phyloP scores from a whole-genome alignment of 805 yeast species.

The Tetrapisispora taiwanensis region DNA sequence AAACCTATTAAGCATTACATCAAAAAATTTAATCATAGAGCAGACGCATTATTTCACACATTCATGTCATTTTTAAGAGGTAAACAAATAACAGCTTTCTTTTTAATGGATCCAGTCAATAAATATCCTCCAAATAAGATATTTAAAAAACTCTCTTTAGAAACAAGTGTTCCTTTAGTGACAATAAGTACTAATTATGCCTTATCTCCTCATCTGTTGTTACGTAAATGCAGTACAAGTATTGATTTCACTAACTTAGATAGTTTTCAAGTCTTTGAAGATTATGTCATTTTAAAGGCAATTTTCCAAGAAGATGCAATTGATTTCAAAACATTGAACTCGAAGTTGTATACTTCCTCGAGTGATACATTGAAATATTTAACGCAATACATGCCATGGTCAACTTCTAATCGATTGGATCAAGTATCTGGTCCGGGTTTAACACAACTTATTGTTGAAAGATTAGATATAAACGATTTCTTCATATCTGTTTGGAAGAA shows the following conservation, averaged over 20 bases:
- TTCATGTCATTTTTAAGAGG: conserved; percentile 52
- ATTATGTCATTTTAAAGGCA: conserved; percentile 64
- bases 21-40: not conserved
- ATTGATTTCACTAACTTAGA: conserved; percentile 62
- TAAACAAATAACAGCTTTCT: conserved; percentile 8
- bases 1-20: conserved; percentile 51
- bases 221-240: conserved; percentile 46
- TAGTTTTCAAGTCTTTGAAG: conserved; percentile 62
- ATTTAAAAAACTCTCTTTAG: conserved; percentile 27
- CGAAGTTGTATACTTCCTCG: conserved; percentile 63
- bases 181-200: conserved; percentile 38
- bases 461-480: conserved; percentile 72
- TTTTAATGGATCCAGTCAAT: conserved; percentile 50
- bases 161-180: conserved; percentile 48
- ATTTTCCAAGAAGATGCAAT: conserved; percentile 47
- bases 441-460: conserved; percentile 34
- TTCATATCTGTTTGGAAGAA: conserved; percentile 88
- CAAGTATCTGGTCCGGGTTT: conserved; percentile 12
- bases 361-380: conserved; percentile 39
- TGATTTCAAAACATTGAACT: conserved; percentile 40
- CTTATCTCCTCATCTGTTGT: conserved; percentile 44
- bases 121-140: conserved; percentile 56
- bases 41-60: conserved; percentile 72
- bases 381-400: conserved; percentile 32
- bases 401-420: conserved; percentile 26